Evolutionary conservation across 1,139 yeast species (phyloP), one percentile per base, ranked within the genome.

Genomic region (Geotrichum phurueaensis): DNA sequence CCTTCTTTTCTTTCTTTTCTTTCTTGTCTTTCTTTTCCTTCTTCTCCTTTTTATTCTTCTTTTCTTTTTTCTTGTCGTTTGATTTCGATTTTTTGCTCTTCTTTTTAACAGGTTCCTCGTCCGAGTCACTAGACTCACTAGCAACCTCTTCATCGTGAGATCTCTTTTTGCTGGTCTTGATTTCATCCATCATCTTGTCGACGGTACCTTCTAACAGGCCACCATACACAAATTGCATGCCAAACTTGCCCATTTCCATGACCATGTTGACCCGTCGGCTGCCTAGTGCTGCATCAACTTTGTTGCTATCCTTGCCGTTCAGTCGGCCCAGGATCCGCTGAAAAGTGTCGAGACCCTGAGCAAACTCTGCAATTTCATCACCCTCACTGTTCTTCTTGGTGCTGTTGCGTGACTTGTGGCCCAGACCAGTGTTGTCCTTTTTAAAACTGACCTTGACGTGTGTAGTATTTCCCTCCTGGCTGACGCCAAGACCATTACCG

Each of bases 321-420:
- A 94, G 79, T 69, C 94, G 81, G 9, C 97, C 97, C 65, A 94
- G 78, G 57, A 94, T 83, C 69, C 96, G 81, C 75, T 95, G 99
- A 72, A 94, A 94, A 18, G 87, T 96, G 73, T 94, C 98, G 57
- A 95, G 78, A 1, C 98, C 98, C 22, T 94, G 88, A 64, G 94
- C 85, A 69, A 88, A 96, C 57, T 92, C 96, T 12, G 61, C 56
- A 9, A 59, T 45, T 63, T 84, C 82, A 67, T 86, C 91, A 62
- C 83, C 88, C 62, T 81, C 87, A 58, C 79, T 69, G 48, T 60
- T 61, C 31, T 58, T 54, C 66, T 81, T 82, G 47, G 47, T 5
- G 20, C 20, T 39, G 20, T n/a, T 39, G 69, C 80, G 81, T 27
- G 85, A 83, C 59, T 84, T 76, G 66, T 83, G 86, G 15, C 98